phyloP scores from a whole-genome alignment of 2,329 filamentous ascomycete species.

The Cordyceps militaris region DNA sequence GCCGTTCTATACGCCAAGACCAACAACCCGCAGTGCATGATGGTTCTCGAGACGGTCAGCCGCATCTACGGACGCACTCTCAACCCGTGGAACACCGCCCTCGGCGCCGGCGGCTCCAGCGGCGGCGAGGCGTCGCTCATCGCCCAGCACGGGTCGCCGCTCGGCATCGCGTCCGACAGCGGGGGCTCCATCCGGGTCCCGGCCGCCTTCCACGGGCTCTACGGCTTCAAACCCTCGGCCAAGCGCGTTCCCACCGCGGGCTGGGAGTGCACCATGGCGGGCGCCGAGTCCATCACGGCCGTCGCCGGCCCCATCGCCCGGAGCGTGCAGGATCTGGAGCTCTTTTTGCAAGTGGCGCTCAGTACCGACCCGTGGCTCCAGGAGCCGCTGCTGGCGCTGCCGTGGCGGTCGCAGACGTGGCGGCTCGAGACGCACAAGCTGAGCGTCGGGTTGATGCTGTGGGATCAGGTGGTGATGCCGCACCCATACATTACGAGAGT shows the following conservation, averaged over 20 bases:
- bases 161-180: constrained; percentile 28
- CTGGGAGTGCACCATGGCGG: constrained; percentile 15
- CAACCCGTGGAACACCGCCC: constrained; percentile 53
- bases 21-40: constrained; percentile 52
- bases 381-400: constrained; percentile 18
- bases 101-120: constrained; percentile 55
- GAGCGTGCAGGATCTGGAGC: constrained; percentile 28
- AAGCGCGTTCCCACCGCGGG: constrained; percentile 16
- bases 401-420: constrained; percentile 17
- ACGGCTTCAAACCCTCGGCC: constrained; percentile 18
- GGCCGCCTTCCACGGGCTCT: constrained; percentile 24
- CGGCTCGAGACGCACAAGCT: constrained; percentile 32
- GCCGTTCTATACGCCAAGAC: constrained; percentile 64
- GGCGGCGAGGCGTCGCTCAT: constrained; percentile 42
- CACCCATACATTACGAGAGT: constrained; percentile 48
- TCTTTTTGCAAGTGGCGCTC: background rate
- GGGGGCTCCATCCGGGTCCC: constrained; percentile 26
- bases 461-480: constrained; percentile 47
- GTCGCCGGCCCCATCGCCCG: constrained; percentile 34
- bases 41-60: constrained; percentile 48
- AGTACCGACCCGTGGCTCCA: background rate
- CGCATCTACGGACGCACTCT: constrained; percentile 54
- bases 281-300: constrained; percentile 26
- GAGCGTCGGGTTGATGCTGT: constrained; percentile 45
- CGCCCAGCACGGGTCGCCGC: constrained; percentile 26